Evolutionary conservation across 176 grass and related monocot genomes (phyloP).

Genomic region (Zizania latifolia): DNA sequence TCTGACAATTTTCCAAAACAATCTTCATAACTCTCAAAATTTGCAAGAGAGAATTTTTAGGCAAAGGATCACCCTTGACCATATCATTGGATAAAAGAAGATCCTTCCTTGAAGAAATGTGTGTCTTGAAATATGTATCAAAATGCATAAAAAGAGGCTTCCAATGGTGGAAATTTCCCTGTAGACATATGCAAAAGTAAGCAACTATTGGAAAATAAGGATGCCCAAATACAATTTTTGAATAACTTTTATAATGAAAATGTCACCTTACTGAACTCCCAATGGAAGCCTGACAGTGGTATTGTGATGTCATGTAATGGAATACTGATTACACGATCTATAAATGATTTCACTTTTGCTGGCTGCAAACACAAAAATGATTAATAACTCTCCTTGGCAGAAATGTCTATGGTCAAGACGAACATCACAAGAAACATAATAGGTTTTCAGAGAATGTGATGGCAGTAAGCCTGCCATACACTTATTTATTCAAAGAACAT

Average conservation of each 20-base stretch:
- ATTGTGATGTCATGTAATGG: conserved; percentile 96
- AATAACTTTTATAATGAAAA: neutral
- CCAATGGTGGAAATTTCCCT: conserved; percentile 99
- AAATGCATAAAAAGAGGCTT: conserved; percentile 95
- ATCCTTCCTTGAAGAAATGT: conserved; percentile 85
- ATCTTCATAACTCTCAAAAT: conserved; percentile 95
- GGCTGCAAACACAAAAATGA: conserved; percentile 57
- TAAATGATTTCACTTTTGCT: conserved; percentile 93
- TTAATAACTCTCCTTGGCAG: conserved; percentile 26
- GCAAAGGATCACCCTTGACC: conserved; percentile 61
- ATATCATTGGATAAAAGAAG: conserved; percentile 84
- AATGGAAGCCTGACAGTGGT: conserved; percentile 84
- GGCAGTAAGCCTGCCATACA: neutral
- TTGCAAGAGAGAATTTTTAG: conserved; percentile 80
- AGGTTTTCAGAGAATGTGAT: neutral
- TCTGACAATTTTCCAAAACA: conserved; percentile 94
- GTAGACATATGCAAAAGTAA: conserved; percentile 28
- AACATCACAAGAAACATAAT: neutral
- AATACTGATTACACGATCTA: conserved; percentile 89
- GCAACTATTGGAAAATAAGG: conserved; percentile 1
- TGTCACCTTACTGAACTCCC: conserved; percentile 92
- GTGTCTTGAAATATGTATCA: conserved; percentile 93
- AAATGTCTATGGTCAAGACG: neutral
- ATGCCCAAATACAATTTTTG: no score
- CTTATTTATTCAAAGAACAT: neutral